A percentile compares a stretch with the other conserved stretches of the same genome.
Conservation (phyloP, 2,329 filamentous ascomycete genomes). For the Endocalyx cinctus region DNA sequence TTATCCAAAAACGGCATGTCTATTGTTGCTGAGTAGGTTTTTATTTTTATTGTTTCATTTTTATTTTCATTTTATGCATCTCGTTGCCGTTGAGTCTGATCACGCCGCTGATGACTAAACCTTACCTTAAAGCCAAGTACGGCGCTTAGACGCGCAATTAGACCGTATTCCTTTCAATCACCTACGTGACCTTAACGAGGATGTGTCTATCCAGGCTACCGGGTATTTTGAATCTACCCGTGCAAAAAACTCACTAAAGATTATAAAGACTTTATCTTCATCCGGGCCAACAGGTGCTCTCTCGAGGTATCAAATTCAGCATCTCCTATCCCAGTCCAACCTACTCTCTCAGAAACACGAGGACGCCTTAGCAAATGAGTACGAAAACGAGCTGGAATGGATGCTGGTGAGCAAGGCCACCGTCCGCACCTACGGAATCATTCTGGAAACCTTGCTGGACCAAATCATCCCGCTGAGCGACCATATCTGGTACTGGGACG, state of each 20-base stretch:
- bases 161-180: slow-evolving; percentile 54
- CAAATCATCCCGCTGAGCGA: slow-evolving; percentile 80
- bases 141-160: slow-evolving; percentile 60
- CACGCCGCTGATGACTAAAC: too few relatives aligned
- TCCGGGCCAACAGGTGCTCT: slow-evolving; percentile 44
- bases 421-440: slow-evolving; percentile 80
- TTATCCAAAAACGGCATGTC: slow-evolving; percentile 36
- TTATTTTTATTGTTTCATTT: slow-evolving; percentile 9
- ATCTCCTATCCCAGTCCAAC: slow-evolving; percentile 59
- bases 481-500: slow-evolving; percentile 95
- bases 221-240: slow-evolving; percentile 47
- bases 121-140: slow-evolving; percentile 51
- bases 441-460: slow-evolving; percentile 72
- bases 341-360: slow-evolving; percentile 37
- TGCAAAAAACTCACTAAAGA: slow-evolving; percentile 58
- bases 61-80: too few relatives aligned
- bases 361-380: slow-evolving; percentile 34
- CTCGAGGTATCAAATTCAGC: slow-evolving; percentile 53
- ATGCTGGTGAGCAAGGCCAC: slow-evolving; percentile 85
- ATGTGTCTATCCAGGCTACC: slow-evolving; percentile 26
- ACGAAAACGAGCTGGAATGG: slow-evolving; percentile 84
- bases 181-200: slow-evolving; percentile 37
- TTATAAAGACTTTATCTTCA: slow-evolving; percentile 68
- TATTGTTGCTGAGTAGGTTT: slow-evolving; percentile 43
- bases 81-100: not conserved